phyloP scores from a whole-genome alignment of 805 yeast species.

The Candida rishiriensis region DNA sequence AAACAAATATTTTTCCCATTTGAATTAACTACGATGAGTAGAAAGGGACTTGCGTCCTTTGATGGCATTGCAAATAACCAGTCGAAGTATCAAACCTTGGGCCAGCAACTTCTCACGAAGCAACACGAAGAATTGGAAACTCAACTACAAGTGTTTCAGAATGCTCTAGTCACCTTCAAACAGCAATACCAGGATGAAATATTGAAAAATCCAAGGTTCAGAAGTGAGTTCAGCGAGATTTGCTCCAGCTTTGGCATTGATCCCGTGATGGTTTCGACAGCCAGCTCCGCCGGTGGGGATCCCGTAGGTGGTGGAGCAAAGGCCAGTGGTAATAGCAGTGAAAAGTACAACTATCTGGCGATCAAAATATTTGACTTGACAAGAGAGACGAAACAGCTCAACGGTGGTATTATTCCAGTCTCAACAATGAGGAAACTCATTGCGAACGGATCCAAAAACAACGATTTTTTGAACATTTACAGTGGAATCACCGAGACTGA shows the following conservation, averaged over 20 bases:
- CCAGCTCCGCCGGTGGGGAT: conserved; percentile 31
- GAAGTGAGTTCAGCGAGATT: conserved; percentile 69
- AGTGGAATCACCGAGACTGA: conserved; percentile 37
- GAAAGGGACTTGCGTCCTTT: conserved; percentile 28
- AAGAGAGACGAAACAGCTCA: conserved; percentile 59
- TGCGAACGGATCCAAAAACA: conserved; percentile 23
- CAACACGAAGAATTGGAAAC: conserved; percentile 61
- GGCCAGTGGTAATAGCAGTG: conserved; percentile 23
- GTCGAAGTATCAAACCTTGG: conserved; percentile 44
- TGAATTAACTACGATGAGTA: conserved; percentile 12
- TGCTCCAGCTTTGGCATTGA: conserved; percentile 82
- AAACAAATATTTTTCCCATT: background rate
- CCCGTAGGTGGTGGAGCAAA: too few relatives aligned
- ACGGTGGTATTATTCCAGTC: conserved; percentile 77
- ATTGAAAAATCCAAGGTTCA: conserved; percentile 54
- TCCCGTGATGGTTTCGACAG: conserved; percentile 47
- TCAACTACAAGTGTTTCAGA: conserved; percentile 73
- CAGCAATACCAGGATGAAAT: conserved; percentile 67
- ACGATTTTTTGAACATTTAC: conserved; percentile 6
- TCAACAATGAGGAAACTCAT: conserved; percentile 42
- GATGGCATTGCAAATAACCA: conserved; percentile 19
- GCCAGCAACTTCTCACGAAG: conserved; percentile 43
- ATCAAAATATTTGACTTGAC: conserved; percentile 75
- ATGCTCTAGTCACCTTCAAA: conserved; percentile 72
- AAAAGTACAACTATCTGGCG: conserved; percentile 62